Base-by-base conservation (phyloP, 441 rosid species). In the Jatropha multifida region DNA sequence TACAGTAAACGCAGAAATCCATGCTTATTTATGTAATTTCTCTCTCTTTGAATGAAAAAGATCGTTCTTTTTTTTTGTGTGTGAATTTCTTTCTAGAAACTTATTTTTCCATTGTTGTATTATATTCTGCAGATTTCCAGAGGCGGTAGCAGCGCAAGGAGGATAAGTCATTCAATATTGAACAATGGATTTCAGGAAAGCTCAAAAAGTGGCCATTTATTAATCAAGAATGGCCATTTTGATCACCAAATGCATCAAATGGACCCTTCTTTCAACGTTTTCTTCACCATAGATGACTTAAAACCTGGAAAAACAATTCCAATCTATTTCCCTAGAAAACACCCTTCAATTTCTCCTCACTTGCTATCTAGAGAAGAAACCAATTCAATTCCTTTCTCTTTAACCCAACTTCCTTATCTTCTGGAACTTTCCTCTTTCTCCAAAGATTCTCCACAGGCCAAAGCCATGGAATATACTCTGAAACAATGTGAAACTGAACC, bases 311-410 rank as follows among this genome's bases (percentile, higher is more conserved):
- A 80, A 77, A 83, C 54, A 48, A n/a, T 89, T 64, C 82, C 77
- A 8, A 4, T 92, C 51, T 88, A 80, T 77, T 85, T 92, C 78
- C 64, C 87, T 73, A 76, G 52, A 26, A 82, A 78, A 68, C 76
- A 87, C 69, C 82, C 83, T 74, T 79, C 87, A 7, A 76, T 54
- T 44, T 78, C 87, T 20, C 90, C 94, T 69, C 86, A 68, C 72
- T 81, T 94, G 41, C 85, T 94, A n/a, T 74, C 95, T 2, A 85
- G 88, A 74, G 81, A 87, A 74, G 86, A 89, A 82, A 84, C 93
- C 42, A 74, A 81, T 68, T 85, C 86, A 7, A 84, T 92, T 44
- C 97, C 97, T 70, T 94, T 94, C 79, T 82, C 92, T 4, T 83
- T 76, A 4, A 32, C 79, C 23, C 65, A 86, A n/a, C 88, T 92